phyloP scores from a whole-genome alignment of 208 protist genomes.

The Leishmania turanica region DNA sequence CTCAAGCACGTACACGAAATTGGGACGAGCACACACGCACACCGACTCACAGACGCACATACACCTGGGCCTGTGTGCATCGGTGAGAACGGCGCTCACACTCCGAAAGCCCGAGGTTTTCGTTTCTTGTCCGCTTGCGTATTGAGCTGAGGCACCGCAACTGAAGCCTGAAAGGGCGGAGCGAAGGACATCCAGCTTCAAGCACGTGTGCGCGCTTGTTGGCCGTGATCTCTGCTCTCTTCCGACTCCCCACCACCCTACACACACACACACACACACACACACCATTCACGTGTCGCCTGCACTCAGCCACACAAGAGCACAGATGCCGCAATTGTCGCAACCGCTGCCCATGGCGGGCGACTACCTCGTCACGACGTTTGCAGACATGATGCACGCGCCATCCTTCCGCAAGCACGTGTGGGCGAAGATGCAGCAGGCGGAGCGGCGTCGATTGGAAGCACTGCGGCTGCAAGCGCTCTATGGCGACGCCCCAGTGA shows the following conservation, averaged over 20 bases:
- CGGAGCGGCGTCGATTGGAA: conserved; percentile 52
- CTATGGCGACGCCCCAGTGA: conserved; percentile 65
- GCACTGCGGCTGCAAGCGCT: conserved; percentile 71
- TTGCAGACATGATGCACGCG: conserved; percentile 46
- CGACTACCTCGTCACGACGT: conserved; percentile 30
- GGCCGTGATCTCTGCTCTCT: not conserved
- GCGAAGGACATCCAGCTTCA: not conserved
- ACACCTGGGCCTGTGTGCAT: not conserved
- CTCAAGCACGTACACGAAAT: not conserved
- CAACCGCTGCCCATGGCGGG: conserved; percentile 19
- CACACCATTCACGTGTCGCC: not conserved
- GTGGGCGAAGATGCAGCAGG: conserved; percentile 41
- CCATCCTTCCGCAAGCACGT: conserved; percentile 35
- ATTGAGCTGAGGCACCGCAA: not conserved
- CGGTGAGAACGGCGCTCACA: not conserved
- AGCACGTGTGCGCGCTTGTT: not conserved
- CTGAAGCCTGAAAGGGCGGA: not conserved
- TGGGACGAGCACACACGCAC: not conserved
- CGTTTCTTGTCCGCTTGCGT: not conserved
- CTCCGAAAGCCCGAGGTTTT: not conserved
- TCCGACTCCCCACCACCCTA: not conserved
- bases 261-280: conserved; percentile 8
- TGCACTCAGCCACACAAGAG: not conserved
- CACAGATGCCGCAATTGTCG: conserved; percentile 7
- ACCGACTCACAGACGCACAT: not conserved